Evolutionary conservation across 2,329 filamentous ascomycete genomes (phyloP), one percentile per base, ranked within the genome.

Genomic region (Teratosphaeria pseudoeucalypti): DNA sequence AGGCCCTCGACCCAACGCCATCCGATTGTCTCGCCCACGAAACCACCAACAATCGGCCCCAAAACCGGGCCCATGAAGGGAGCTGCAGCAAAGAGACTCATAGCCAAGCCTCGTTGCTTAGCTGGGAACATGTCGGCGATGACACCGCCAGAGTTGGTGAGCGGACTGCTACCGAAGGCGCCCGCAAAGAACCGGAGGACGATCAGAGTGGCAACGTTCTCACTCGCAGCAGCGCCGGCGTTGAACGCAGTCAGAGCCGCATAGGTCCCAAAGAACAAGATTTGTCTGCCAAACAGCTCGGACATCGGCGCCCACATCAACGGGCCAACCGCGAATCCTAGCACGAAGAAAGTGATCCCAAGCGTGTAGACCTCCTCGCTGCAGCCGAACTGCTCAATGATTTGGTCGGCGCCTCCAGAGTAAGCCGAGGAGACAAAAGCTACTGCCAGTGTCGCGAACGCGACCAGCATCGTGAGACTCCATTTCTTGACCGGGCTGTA

Each of bases 1-100:
- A 87, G 72, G 2, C 83, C 84, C 72, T 83, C 78, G 32, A 88
- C 81, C 87, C 86, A 89, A 63, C 83, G 78, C 86, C 86, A 89
- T 52, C 85, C 85, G 3, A 78, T 78, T 1, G 78, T 77, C 67
- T 85, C 76, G 23, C 83, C 82, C 0, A 88, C 76, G 69, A 88
- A 90, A 6, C 85, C 85, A 61, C 84, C 84, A 1, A 81, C 80
- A 54, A 88, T 83, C 1, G 86, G 86, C 0, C 85, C 83, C 1
- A 72, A 82, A 58, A 74, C 81, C 0, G 86, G 85, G 1, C 86
- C 43, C 59, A 89, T 75, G 70, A 87, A 88, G 0, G 86, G 86
- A 7, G 85, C 84, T 16, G 83, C 78, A 4, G 85, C 82, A 66
- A 88, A 90, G 34, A 87, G 68, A 19, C 82, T 81, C 63, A 85